phyloP scores from a whole-genome alignment of 768 basidiomycete genomes.

The Termitomyces sp. region DNA sequence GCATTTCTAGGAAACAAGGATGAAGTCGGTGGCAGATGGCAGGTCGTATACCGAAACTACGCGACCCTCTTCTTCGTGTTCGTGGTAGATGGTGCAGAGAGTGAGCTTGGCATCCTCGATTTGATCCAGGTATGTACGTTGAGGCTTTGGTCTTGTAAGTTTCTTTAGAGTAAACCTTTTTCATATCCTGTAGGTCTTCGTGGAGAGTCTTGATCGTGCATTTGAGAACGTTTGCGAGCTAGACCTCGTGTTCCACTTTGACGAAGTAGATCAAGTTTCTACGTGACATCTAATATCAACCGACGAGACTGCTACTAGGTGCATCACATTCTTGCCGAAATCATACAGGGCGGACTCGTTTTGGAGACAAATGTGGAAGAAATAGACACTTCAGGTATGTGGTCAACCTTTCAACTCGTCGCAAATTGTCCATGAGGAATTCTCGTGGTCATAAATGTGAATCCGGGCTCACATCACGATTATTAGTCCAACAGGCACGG shows the following conservation, averaged over 20 bases:
- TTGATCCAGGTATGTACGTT: conserved; percentile 78
- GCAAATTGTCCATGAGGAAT: background rate
- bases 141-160: background rate
- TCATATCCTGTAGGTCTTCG: conserved; percentile 71
- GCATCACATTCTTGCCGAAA: conserved; percentile 92
- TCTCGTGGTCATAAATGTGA: background rate
- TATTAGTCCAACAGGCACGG: conserved; percentile 63
- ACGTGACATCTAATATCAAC: background rate
- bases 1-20: conserved; percentile 60
- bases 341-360: conserved; percentile 95
- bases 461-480: conserved; percentile 5
- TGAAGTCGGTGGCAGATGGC: conserved; percentile 60
- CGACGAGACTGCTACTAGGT: conserved; percentile 49
- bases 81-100: conserved; percentile 94
- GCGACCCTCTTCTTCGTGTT: conserved; percentile 97
- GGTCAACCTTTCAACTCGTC: background rate
- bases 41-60: conserved; percentile 93
- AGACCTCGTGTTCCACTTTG: conserved; percentile 97
- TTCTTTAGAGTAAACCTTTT: background rate
- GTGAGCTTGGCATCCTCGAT: conserved; percentile 93
- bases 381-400: conserved; percentile 67
- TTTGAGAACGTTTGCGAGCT: conserved; percentile 99
- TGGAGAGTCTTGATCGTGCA: conserved; percentile 91
- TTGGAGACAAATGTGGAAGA: conserved; percentile 93
- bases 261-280: conserved; percentile 62